Evolutionary conservation across 441 rosid species (phyloP), one percentile per base, ranked within the genome.

Genomic region (Jatropha podagrica): DNA sequence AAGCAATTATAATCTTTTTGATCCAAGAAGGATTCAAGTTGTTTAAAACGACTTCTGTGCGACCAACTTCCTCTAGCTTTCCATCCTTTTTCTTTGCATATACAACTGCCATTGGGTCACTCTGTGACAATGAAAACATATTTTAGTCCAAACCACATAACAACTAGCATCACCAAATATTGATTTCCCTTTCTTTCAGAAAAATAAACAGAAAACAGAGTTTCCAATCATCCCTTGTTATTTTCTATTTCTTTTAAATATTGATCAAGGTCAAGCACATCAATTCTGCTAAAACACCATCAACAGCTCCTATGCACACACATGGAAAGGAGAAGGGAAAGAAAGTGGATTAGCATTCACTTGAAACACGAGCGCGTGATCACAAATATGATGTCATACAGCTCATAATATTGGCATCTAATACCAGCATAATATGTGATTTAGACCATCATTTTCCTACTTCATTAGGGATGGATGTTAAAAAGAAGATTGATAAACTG

Each of bases 51-150:
- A 94, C 98, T 82, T 94, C 98, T 40, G 97, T 90, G 20, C 96
- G 92, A 51, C 95, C 97, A 83, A 94, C 82, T 86, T 94, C 98
- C 78, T 87, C 89, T 63, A 94, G 85, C 27, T 18, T 74, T 65
- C 96, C 97, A 78, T 92, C 88, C 40, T 56, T 79, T 84, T 86
- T 90, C 81, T 77, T 90, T 67, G 82, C 26, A 73, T 87, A 92
- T 62, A 86, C 78, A 84, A 90, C 89, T 70, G 84, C 85, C 93
- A 92, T 86, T 1, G 98, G 97, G 75, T 94, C 98, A 82, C 98
- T 94, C 97, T 94, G 77, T 77, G 85, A 76, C 32, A 72, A 60
- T 26, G 73, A 76, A 37, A 71, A 70, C 37, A 23, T 13, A 27
- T 9, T 59, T 76, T 15, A 76, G 71, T 32, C 20, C 4, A 74